These are phyloP conservation scores for Orbilia quercus DNA, from an alignment of 2,329 filamentous ascomycete genomes.

Conservation along the genomic window DNA sequence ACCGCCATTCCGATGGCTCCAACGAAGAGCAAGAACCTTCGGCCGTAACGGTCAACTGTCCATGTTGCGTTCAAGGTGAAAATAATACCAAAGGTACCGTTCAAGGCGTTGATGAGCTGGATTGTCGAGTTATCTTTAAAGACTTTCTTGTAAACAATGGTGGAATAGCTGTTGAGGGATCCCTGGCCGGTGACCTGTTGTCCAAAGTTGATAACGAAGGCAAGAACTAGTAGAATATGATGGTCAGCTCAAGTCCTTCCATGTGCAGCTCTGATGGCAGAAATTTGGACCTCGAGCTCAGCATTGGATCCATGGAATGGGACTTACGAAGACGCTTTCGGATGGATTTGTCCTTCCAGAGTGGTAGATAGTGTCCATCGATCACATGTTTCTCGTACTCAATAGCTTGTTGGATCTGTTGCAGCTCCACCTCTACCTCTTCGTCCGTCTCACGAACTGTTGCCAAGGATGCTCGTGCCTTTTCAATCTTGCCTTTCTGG, in stretches of 20 bases:
- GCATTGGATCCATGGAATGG: too few relatives aligned
- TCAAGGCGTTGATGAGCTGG: conserved; percentile 78
- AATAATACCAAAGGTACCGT: conserved; percentile 77
- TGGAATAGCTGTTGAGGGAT: conserved; percentile 78
- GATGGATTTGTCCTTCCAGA: conserved; percentile 76
- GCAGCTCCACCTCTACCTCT: conserved; percentile 75
- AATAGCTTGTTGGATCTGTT: conserved; percentile 74
- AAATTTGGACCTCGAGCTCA: too few relatives aligned
- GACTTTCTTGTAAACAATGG: conserved; percentile 77
- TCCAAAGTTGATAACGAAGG: conserved; percentile 75
- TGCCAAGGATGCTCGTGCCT: conserved; percentile 69
- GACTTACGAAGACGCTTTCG: conserved; percentile 70
- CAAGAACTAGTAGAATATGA: conserved; percentile 64
- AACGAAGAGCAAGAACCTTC: conserved; percentile 75
- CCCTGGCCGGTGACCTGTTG: conserved; percentile 79
- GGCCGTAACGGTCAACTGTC: conserved; percentile 77
- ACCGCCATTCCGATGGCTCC: conserved; percentile 76
- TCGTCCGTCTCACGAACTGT: conserved; percentile 74
- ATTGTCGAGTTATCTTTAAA: conserved; percentile 72
- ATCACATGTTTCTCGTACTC: conserved; percentile 76
- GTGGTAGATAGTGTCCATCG: conserved; percentile 73
- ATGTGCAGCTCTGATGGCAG: too few relatives aligned
- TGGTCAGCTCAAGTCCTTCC: neutral
- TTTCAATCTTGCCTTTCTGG: conserved; percentile 71
- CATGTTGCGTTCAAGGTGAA: conserved; percentile 79